Conservation (phyloP, 1,284 basidiomycete genomes). For the Caloboletus inedulis region DNA sequence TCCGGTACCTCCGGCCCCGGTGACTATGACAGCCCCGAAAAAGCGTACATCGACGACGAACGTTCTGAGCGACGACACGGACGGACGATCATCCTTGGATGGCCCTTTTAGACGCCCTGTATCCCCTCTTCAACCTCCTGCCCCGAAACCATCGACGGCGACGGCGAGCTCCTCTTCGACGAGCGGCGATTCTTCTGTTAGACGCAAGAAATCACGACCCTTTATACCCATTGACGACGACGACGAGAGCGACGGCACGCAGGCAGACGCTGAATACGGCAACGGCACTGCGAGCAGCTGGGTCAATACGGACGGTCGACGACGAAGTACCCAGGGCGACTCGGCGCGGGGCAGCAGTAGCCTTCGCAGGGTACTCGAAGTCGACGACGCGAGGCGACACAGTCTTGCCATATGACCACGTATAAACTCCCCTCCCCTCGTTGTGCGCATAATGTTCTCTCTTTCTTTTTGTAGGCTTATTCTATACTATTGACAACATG, state of each 20-base stretch:
- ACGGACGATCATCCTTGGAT: conserved; percentile 30
- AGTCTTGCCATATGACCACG: conserved; percentile 29
- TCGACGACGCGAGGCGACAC: conserved; percentile 33
- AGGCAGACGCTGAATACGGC: conserved; percentile 64
- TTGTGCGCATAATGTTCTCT: neutral
- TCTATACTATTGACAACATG: conserved; percentile 35
- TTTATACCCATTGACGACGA: conserved; percentile 45
- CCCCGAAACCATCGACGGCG: conserved; percentile 29
- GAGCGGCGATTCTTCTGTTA: conserved; percentile 34
- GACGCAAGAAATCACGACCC: conserved; percentile 52
- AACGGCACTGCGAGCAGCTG: conserved; percentile 36
- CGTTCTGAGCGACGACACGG: conserved; percentile 25
- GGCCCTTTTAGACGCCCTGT: conserved; percentile 16
- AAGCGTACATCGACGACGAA: conserved; percentile 33
- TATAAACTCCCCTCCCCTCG: neutral
- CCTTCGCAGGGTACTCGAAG: conserved; percentile 31
- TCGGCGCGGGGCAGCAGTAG: conserved; percentile 24
- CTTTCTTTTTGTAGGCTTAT: conserved; percentile 30
- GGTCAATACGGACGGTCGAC: conserved; percentile 58
- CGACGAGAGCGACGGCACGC: conserved; percentile 57
- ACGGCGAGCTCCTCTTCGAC: conserved; percentile 30
- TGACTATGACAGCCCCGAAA: conserved; percentile 30
- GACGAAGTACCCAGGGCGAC: conserved; percentile 39
- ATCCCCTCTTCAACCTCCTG: conserved; percentile 26
- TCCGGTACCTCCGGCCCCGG: conserved; percentile 37